phyloP scores from a whole-genome alignment of 2,329 filamentous ascomycete species.

The Colletotrichum theobromicola region DNA sequence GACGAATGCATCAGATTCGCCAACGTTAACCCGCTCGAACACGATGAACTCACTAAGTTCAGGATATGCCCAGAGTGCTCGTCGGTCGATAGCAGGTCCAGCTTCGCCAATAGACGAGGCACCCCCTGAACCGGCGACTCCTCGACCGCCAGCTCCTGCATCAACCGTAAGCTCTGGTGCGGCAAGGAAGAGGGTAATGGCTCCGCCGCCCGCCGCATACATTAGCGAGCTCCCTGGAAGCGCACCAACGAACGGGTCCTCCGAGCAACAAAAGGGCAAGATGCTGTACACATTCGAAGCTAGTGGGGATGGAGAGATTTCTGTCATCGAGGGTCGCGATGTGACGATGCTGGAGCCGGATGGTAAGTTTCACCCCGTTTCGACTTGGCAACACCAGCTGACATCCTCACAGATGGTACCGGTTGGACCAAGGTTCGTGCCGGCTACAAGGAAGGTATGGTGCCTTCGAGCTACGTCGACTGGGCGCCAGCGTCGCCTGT shows the following conservation, averaged over 20 bases:
- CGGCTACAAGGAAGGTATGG: slow-evolving; percentile 79
- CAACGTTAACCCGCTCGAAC: slow-evolving; percentile 76
- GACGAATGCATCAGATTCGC: slow-evolving; percentile 62
- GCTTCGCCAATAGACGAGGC: slow-evolving; percentile 57
- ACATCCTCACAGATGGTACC: slow-evolving; percentile 70
- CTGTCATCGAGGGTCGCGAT: slow-evolving; percentile 78
- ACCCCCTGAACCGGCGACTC: slow-evolving; percentile 38
- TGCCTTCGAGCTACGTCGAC: slow-evolving; percentile 88
- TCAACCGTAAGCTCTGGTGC: slow-evolving; percentile 29
- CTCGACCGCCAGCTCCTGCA: slow-evolving; percentile 25
- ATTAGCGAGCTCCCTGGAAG: slow-evolving; percentile 69
- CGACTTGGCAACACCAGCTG: not conserved
- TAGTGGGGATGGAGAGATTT: slow-evolving; percentile 80
- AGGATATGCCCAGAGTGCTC: slow-evolving; percentile 81
- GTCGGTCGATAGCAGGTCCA: slow-evolving; percentile 71
- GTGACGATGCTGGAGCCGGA: slow-evolving; percentile 84
- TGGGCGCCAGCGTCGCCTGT: slow-evolving; percentile 53
- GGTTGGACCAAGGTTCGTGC: slow-evolving; percentile 89
- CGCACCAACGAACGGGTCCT: slow-evolving; percentile 46
- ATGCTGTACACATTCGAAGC: slow-evolving; percentile 92
- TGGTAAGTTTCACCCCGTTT: slow-evolving; percentile 61
- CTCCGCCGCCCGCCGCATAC: slow-evolving; percentile 85
- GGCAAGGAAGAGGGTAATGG: slow-evolving; percentile 73
- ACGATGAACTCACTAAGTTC: slow-evolving; percentile 92
- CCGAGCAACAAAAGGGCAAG: slow-evolving; percentile 72